phyloP scores from a whole-genome alignment of 108 stramenopile species.

The Epipyxis sp. region DNA sequence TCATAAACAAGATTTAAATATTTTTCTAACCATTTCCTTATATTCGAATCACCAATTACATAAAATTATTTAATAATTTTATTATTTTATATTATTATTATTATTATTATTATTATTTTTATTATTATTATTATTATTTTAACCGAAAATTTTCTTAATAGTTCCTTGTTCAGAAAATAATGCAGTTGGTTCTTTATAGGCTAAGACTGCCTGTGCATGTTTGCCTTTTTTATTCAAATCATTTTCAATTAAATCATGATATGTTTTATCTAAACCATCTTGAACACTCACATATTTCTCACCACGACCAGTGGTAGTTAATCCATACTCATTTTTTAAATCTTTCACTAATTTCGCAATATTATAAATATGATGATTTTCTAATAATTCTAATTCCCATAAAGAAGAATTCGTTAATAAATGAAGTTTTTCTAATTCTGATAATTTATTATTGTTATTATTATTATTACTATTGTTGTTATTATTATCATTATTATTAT shows the following conservation, averaged over 20 bases:
- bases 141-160: background rate
- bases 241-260: background rate
- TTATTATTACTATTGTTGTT: conserved; percentile 32
- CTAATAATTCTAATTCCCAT: conserved; percentile 81
- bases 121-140: background rate
- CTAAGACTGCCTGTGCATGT: background rate
- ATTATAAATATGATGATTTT: conserved; percentile 77
- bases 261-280: background rate
- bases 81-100: no score
- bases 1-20: no score
- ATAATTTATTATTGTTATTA: conserved; percentile 42
- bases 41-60: no score
- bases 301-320: no score
- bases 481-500: conserved; percentile 30
- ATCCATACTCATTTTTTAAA: background rate
- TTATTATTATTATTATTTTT: no score
- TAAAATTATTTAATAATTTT: no score
- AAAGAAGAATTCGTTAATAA: conserved; percentile 74
- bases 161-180: background rate
- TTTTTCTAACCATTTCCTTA: no score
- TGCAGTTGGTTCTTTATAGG: background rate
- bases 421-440: conserved; percentile 53
- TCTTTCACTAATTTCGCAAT: conserved; percentile 71
- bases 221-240: background rate
- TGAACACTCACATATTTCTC: background rate